Conservation (phyloP, 768 basidiomycete genomes). For the Heimioporus sp. region DNA sequence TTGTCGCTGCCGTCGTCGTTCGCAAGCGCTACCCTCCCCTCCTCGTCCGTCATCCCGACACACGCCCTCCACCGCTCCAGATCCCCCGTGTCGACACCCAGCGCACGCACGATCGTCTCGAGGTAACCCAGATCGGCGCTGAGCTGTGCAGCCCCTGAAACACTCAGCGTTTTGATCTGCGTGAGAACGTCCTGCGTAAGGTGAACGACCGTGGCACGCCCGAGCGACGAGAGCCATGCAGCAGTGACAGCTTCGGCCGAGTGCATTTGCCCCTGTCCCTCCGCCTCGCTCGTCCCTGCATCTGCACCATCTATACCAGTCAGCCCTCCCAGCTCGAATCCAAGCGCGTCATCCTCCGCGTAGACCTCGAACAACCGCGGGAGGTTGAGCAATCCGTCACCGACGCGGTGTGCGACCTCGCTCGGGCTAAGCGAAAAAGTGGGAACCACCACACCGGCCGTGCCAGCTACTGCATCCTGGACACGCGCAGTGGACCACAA, state of each 20-base stretch:
- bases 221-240: slow-evolving; percentile 91
- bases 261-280: slow-evolving; percentile 16
- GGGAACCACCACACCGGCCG: slow-evolving; percentile 60
- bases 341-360: slow-evolving; percentile 85
- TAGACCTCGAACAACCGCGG: slow-evolving; percentile 94
- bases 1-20: slow-evolving; percentile 20
- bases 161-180: slow-evolving; percentile 58
- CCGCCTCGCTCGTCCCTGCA: slow-evolving; percentile 19
- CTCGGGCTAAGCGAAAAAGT: slow-evolving; percentile 93
- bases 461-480: slow-evolving; percentile 22
- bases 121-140: slow-evolving; percentile 87
- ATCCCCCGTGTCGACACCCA: slow-evolving; percentile 84
- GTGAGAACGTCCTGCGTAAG: slow-evolving; percentile 73
- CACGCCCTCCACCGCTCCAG: slow-evolving; percentile 79
- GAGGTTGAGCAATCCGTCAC: slow-evolving; percentile 92
- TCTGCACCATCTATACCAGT: slow-evolving; percentile 57
- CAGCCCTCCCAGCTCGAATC: slow-evolving; percentile 82
- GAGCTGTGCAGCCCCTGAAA: slow-evolving; percentile 77
- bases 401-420: slow-evolving; percentile 82
- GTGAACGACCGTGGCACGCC: slow-evolving; percentile 72
- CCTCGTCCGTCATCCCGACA: slow-evolving; percentile 57
- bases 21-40: slow-evolving; percentile 23
- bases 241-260: slow-evolving; percentile 82
- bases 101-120: slow-evolving; percentile 83
- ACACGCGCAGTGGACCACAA: slow-evolving; percentile 57